Conservation (phyloP, 805 yeast species). For the Saccharomycopsis sp. region DNA sequence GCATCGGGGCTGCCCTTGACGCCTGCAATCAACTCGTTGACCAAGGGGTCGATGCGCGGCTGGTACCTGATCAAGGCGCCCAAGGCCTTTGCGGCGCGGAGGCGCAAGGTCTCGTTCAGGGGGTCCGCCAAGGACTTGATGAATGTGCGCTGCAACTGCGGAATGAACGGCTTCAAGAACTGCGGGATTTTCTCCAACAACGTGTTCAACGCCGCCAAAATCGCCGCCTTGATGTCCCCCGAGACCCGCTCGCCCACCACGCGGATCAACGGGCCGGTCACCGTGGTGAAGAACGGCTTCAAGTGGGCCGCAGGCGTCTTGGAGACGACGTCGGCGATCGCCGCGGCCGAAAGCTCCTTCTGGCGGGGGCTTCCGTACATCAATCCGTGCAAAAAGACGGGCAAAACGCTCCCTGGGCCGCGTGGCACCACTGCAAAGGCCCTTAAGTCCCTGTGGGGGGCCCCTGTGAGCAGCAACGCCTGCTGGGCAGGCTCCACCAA, state of each 20-base stretch:
- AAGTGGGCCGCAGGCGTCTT: constrained; percentile 78
- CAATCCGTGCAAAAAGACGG: constrained; percentile 88
- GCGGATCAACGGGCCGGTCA: constrained; percentile 97
- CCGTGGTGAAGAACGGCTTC: constrained; percentile 83
- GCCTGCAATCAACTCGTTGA: constrained; percentile 73
- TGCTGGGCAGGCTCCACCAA: constrained; percentile 76
- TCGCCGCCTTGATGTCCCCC: constrained; percentile 91
- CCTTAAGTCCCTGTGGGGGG: constrained; percentile 55
- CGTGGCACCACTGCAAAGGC: constrained; percentile 65
- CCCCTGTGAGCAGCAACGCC: constrained; percentile 60
- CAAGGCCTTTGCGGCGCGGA: constrained; percentile 83
- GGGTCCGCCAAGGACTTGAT: constrained; percentile 85
- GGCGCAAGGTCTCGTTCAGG: constrained; percentile 60
- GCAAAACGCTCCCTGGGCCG: constrained; percentile 84
- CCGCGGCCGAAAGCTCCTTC: constrained; percentile 81
- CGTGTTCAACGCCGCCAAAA: constrained; percentile 73
- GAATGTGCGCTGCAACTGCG: constrained; percentile 95
- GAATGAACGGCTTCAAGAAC: constrained; percentile 89
- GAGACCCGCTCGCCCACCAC: constrained; percentile 94
- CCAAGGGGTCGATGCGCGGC: constrained; percentile 90
- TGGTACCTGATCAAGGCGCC: constrained; percentile 85
- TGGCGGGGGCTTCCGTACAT: constrained; percentile 86
- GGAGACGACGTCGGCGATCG: constrained; percentile 78
- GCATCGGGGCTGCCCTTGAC: constrained; percentile 56
- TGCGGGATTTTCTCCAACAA: constrained; percentile 80